Evolutionary conservation across 768 basidiomycete species (phyloP), one percentile per base, ranked within the genome.

Genomic region (Floccularia luteovirens): DNA sequence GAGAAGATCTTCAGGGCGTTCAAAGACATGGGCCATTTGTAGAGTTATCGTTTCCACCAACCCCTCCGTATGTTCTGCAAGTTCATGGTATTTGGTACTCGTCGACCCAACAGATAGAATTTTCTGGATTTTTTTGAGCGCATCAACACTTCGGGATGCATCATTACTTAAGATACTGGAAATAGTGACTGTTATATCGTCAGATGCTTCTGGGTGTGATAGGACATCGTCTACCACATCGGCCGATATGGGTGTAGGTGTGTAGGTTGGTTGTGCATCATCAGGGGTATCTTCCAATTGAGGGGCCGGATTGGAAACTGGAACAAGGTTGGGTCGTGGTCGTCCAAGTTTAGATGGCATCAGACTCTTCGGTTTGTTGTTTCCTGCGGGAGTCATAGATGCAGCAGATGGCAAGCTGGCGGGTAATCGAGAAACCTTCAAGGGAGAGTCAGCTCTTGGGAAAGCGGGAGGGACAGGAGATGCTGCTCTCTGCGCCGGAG

Each of bases 1-100:
- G 17, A 78, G 60, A 27, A 93, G 64, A 39, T 88, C 79, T 21
- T 85, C 79, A 1, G 81, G 81, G 34, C 77, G 75, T 38, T 91
- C 88, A 55, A 97, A 98, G 14, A 91, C 80, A 56, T 90, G 87
- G 7, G 86, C 76, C 88, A 94, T 90, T 53, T 93, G 87, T 19
- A 88, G 69, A 2, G 88, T 86, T 51, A 99, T 82, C 1, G 90
- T 90, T 55, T 93, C 90, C 23, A 94, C 77, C 31, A 99, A 64
- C 11, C 87, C 85, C 58, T 91, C 79, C 8, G 84, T 78, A 54
- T 86, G 77, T 54, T 84, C 79, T 33, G 89, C 74, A 33, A 86
- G 64, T 56, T 90, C 86, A 38, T 74, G 80, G 58, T 90, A 91
- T 47, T 77, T 74, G 5, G 76, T 67, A 16, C 74, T 79, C 4